These are phyloP conservation scores for Taphrina flavorubra DNA, from an alignment of 1,139 yeast genomes.

Conservation along the genomic window DNA sequence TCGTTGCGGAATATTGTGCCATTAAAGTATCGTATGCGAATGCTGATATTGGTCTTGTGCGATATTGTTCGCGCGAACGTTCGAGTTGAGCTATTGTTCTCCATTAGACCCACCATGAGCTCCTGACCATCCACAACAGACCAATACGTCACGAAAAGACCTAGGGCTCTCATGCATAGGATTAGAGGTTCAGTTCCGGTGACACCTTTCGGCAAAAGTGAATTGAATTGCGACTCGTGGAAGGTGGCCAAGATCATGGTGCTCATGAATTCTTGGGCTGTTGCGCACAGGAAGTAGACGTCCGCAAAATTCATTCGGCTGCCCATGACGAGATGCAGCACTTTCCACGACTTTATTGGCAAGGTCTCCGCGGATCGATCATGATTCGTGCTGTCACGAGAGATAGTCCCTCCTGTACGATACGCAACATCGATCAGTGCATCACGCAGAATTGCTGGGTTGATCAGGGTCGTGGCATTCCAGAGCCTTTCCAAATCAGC, in stretches of 20 bases:
- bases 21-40: background rate
- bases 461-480: conserved; percentile 1
- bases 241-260: background rate
- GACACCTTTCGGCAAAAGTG: background rate
- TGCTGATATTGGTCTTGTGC: background rate
- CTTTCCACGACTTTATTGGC: conserved; percentile 1
- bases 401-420: background rate
- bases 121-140: background rate
- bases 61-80: conserved; percentile 6
- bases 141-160: conserved; percentile 10
- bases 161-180: conserved; percentile 7
- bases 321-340: conserved; percentile 4
- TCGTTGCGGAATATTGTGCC: conserved; percentile 15
- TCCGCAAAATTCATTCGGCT: conserved; percentile 11
- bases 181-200: conserved; percentile 3
- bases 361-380: conserved; percentile 1
- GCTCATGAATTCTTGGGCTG: conserved; percentile 11
- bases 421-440: conserved; percentile 15
- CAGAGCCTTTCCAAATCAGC: conserved; percentile 12
- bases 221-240: background rate
- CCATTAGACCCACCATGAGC: conserved; percentile 8
- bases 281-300: conserved; percentile 8
- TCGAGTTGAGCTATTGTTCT: conserved; percentile 10
- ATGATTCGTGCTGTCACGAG: conserved; percentile 1
- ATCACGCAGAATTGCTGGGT: conserved; percentile 16